Percentiles rank a stretch among this genome's conserved stretches.
Evolutionary conservation across 768 basidiomycete genomes (phyloP).

Genomic region (Boletus edulis): DNA sequence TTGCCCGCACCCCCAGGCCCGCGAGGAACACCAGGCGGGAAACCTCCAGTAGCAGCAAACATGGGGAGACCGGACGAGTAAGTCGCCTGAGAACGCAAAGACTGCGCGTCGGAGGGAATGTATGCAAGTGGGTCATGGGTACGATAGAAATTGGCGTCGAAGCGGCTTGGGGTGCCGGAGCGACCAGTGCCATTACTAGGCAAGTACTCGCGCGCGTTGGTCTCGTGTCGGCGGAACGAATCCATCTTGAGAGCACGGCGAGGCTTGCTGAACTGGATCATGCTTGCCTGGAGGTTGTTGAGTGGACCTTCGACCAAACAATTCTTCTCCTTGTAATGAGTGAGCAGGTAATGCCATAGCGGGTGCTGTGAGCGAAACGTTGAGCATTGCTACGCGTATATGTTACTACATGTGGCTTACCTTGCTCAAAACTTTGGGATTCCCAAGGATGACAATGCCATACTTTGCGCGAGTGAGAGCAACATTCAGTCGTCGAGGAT

Average conservation of each 20-base stretch:
- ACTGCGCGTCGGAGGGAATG: constrained; percentile 94
- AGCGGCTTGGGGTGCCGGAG: constrained; percentile 90
- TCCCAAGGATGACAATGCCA: constrained; percentile 98
- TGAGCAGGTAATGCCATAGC: constrained; percentile 96
- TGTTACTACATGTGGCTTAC: constrained; percentile 40
- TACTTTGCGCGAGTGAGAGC: constrained; percentile 97
- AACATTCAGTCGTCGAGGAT: constrained; percentile 94
- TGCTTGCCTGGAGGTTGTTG: constrained; percentile 93
- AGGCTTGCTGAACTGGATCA: constrained; percentile 99
- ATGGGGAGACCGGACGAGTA: constrained; percentile 90
- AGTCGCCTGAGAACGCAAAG: constrained; percentile 93
- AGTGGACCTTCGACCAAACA: constrained; percentile 95
- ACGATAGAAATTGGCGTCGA: constrained; percentile 94
- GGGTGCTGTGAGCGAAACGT: constrained; percentile 65
- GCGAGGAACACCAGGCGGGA: constrained; percentile 64
- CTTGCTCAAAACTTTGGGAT: constrained; percentile 99
- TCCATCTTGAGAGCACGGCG: constrained; percentile 91
- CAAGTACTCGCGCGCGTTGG: constrained; percentile 81
- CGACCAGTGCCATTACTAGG: constrained; percentile 41
- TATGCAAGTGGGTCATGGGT: constrained; percentile 92
- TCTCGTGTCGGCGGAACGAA: constrained; percentile 91
- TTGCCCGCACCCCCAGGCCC: constrained; percentile 60
- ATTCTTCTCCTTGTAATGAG: constrained; percentile 96
- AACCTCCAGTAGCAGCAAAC: constrained; percentile 70
- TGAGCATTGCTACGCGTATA: constrained; percentile 10